Evolutionary conservation across 768 basidiomycete genomes (phyloP).

Genomic region (Termitomyces sp.): DNA sequence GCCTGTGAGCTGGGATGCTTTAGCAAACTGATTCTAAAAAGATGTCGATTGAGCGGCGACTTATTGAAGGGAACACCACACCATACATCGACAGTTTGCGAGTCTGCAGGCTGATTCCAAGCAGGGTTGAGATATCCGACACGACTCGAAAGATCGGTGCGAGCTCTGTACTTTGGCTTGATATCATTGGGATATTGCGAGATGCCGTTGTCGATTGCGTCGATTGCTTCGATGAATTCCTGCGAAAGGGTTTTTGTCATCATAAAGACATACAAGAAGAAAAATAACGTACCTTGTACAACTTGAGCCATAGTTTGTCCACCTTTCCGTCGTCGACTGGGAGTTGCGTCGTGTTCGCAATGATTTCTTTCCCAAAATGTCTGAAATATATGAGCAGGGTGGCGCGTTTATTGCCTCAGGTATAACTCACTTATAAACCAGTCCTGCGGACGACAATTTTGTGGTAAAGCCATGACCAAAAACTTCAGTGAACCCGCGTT

Average conservation of each 20-base stretch:
- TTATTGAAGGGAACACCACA: not conserved
- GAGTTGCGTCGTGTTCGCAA: constrained; percentile 53
- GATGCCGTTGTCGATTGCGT: constrained; percentile 94
- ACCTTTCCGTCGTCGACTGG: constrained; percentile 56
- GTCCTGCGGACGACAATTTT: constrained; percentile 88
- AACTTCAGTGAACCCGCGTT: constrained; percentile 84
- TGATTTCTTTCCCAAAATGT: constrained; percentile 86
- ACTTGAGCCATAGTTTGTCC: constrained; percentile 74
- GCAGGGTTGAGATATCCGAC: constrained; percentile 82
- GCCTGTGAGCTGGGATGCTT: constrained; percentile 80
- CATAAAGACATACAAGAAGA: not conserved
- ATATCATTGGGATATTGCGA: constrained; percentile 68
- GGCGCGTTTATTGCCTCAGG: not conserved
- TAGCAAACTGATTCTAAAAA: constrained; percentile 60
- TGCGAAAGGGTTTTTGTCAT: constrained; percentile 21
- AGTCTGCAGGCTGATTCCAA: constrained; percentile 81
- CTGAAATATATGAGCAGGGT: constrained; percentile 27
- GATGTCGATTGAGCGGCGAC: not conserved
- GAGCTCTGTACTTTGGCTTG: constrained; percentile 63
- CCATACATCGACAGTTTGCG: constrained; percentile 68
- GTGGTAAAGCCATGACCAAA: constrained; percentile 86
- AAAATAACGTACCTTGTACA: constrained; percentile 62
- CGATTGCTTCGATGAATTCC: constrained; percentile 93
- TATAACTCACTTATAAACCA: constrained; percentile 80
- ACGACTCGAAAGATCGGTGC: constrained; percentile 82